These are phyloP conservation scores for Pestalotiopsis sp. DNA, from an alignment of 2,329 filamentous ascomycete species.

Conservation along the genomic window DNA sequence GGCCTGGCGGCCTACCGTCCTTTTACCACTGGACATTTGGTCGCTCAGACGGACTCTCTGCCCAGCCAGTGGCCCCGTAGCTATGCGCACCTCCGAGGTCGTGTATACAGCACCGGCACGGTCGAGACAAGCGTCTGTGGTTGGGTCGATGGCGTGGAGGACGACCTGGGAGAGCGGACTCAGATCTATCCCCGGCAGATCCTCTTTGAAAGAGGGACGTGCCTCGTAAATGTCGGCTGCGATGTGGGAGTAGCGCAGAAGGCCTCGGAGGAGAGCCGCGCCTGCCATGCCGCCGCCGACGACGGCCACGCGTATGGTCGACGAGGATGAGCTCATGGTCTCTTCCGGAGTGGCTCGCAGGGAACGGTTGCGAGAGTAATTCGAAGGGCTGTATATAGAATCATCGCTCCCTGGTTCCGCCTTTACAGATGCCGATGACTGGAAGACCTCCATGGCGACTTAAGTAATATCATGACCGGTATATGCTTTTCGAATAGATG, in stretches of 20 bases:
- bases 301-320: slow-evolving; percentile 31
- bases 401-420: background rate
- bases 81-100: slow-evolving; percentile 20
- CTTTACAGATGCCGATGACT: background rate
- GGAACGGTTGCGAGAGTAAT: background rate
- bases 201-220: slow-evolving; percentile 25
- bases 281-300: slow-evolving; percentile 30
- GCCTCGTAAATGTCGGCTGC: slow-evolving; percentile 31
- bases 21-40: slow-evolving; percentile 14
- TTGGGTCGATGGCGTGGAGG: slow-evolving; percentile 27
- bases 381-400: background rate
- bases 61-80: slow-evolving; percentile 25
- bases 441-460: background rate
- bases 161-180: slow-evolving; percentile 22
- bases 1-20: slow-evolving; percentile 28
- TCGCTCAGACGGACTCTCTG: slow-evolving; percentile 19
- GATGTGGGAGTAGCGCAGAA: slow-evolving; percentile 30
- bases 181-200: slow-evolving; percentile 25
- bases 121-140: slow-evolving; percentile 25
- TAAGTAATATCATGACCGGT: background rate
- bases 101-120: slow-evolving; percentile 28
- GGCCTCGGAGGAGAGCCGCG: slow-evolving; percentile 26
- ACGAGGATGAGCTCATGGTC: slow-evolving; percentile 22
- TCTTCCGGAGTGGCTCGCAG: background rate
- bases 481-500: background rate